phyloP scores from a whole-genome alignment of 352 stramenopile species.

The Globisporangium echinulatum region DNA sequence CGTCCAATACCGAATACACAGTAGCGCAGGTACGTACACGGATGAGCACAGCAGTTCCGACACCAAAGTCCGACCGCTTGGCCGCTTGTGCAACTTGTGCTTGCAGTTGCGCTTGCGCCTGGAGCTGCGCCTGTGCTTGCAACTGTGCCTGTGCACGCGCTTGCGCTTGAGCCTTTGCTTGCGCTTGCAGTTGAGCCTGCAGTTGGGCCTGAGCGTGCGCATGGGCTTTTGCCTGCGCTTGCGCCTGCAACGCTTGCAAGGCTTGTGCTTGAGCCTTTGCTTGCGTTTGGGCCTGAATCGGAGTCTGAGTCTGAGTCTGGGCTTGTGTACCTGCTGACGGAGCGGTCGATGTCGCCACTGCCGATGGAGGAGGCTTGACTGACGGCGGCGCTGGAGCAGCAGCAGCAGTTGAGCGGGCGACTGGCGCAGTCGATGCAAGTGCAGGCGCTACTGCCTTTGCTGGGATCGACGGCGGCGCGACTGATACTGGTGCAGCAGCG shows the following conservation, averaged over 20 bases:
- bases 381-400: conserved; percentile 2
- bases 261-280: conserved; percentile 7
- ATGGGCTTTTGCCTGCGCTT: conserved; percentile 1
- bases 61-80: conserved; percentile 54
- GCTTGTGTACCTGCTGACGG: conserved; percentile 5
- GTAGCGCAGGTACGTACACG: conserved; percentile 27
- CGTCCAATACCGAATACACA: background rate
- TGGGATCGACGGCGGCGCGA: conserved; percentile 13
- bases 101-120: conserved; percentile 7
- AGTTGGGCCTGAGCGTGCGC: conserved; percentile 1
- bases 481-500: conserved; percentile 10
- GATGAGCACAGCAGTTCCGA: conserved; percentile 63
- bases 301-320: conserved; percentile 1
- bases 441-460: conserved; percentile 14
- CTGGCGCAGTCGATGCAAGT: background rate
- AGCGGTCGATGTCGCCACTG: conserved; percentile 3
- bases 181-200: conserved; percentile 1
- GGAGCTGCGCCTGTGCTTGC: conserved; percentile 2
- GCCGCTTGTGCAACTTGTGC: conserved; percentile 11
- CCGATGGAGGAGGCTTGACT: conserved; percentile 5
- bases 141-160: conserved; percentile 6
- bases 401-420: background rate
- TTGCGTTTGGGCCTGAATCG: conserved; percentile 3
- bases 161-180: conserved; percentile 7
- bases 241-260: too few species aligned